These are phyloP conservation scores for Pleurotus eryngii DNA, from an alignment of 768 basidiomycete species.

Conservation along the genomic window DNA sequence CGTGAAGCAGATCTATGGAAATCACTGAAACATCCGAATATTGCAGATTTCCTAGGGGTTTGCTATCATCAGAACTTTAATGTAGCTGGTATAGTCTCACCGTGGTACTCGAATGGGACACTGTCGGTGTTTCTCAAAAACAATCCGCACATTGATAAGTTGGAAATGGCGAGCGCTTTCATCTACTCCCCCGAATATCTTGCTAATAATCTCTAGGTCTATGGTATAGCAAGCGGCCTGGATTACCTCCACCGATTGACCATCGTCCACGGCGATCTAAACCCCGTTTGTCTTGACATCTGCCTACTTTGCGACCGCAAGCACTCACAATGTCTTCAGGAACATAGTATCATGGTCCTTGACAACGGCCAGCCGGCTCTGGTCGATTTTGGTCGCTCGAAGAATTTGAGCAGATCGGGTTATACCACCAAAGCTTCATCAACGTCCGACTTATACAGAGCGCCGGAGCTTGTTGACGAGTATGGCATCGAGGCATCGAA, in stretches of 20 bases:
- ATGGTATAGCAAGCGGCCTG: not conserved
- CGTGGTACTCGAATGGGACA: not conserved
- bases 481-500: not conserved
- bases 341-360: not conserved
- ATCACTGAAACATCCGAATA: not conserved
- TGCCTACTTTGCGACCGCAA: too few species aligned
- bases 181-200: not conserved
- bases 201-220: not conserved
- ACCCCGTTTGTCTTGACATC: not conserved
- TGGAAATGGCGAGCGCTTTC: not conserved
- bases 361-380: not conserved
- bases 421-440: not conserved
- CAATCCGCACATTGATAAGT: not conserved
- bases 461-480: conserved; percentile 10
- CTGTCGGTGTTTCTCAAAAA: not conserved
- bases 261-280: not conserved
- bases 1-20: not conserved
- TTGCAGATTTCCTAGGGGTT: not conserved
- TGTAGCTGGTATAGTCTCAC: not conserved
- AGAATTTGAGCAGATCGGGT: not conserved
- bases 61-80: not conserved
- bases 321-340: not conserved
- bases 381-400: not conserved
- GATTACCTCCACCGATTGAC: not conserved
- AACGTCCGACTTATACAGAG: not conserved